Base-by-base conservation (phyloP, 2,329 filamentous ascomycete species). In the Ascochyta rabiei region DNA sequence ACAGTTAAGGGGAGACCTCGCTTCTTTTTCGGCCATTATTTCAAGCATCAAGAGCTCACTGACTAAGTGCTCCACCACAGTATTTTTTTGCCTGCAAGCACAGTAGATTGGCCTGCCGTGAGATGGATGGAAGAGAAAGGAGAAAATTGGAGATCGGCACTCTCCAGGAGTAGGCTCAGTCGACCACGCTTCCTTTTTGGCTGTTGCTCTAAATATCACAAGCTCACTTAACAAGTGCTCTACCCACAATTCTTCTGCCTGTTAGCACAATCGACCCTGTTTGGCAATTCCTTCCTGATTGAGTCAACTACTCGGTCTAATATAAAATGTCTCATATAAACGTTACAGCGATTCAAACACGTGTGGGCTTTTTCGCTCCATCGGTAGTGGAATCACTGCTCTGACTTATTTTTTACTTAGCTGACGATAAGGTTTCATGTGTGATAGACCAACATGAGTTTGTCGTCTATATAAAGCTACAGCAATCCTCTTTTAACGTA, bases 1-100 rank as follows among this genome's bases (percentile, higher is more conserved):
- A 48, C 45, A 35, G 34, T 16, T 41, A 48, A 48, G 45, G 45
- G 41, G 35, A 48, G 35, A 48, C 45, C 26, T 48, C 45, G 45
- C 45, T 41, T 48, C 45, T 48, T 28, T 28, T 28, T 28, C 26
- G 26, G 26, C 26, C 26, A 10, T 10, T 28, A 2, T 28, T 3
- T 10, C 26, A 28, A 28, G 9, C 26, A 28, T 28, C 26, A 28
- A 6, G 26, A 28, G 10, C 26, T 28, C 9, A 28, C 26, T 28
- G 6, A 28, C 26, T 10, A 28, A 28, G 26, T 28, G 26, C 26
- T 28, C 26, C 26, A 28, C 26, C 26, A 28, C 26, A 28, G 2
- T 28, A 28, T 3, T 28, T 28, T 10, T 28, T 28, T 28, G 26
- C 26, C 26, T 28, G 26, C 26, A 10, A 28, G 9, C 26, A 28